These are phyloP conservation scores for Macadamia integrifolia DNA, from an alignment of 164 flowering plant species.

Conservation along the genomic window DNA sequence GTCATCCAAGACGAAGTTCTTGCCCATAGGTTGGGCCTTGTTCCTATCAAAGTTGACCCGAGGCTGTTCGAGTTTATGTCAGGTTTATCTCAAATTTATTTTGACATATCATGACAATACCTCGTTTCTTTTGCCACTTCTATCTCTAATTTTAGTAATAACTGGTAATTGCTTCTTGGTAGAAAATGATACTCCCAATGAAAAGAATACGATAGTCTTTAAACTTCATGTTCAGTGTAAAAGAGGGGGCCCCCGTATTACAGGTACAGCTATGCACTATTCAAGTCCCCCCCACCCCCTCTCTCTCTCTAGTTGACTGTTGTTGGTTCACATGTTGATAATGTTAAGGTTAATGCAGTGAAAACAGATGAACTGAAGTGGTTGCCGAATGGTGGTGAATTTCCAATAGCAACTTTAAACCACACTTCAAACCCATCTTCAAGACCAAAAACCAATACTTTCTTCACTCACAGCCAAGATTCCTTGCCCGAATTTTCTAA, in stretches of 20 bases:
- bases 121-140: not conserved
- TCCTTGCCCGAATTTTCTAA: conserved; percentile 57
- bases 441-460: conserved; percentile 64
- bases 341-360: conserved; percentile 40
- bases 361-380: conserved; percentile 66
- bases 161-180: not conserved
- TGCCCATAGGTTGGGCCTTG: conserved; percentile 85
- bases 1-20: conserved; percentile 90
- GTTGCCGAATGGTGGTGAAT: conserved; percentile 81
- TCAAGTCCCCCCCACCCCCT: too few species aligned
- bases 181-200: conserved; percentile 79
- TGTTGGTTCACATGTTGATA: conserved; percentile 5
- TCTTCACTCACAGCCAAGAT: conserved; percentile 66
- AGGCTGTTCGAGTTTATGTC: conserved; percentile 72
- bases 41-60: conserved; percentile 81
- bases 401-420: conserved; percentile 30
- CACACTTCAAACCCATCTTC: conserved; percentile 26
- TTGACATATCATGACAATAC: not conserved
- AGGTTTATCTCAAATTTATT: conserved; percentile 39
- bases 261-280: conserved; percentile 38
- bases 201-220: conserved; percentile 89
- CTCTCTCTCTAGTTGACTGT: not conserved
- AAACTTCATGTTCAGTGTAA: conserved; percentile 67
- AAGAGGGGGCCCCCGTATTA: conserved; percentile 34
- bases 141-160: not conserved